phyloP scores from a whole-genome alignment of 345 rosid genomes.

The Dimocarpus longan region DNA sequence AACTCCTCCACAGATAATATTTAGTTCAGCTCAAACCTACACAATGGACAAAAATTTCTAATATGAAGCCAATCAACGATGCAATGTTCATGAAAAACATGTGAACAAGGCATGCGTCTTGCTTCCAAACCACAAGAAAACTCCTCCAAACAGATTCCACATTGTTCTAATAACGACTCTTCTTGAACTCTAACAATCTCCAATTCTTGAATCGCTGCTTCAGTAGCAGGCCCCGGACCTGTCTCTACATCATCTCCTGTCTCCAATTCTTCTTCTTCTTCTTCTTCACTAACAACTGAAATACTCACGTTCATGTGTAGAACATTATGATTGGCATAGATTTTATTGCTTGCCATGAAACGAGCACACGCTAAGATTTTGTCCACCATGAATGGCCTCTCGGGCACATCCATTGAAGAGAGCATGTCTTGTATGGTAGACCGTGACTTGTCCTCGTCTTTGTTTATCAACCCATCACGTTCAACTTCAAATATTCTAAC shows the following conservation, averaged over 20 bases:
- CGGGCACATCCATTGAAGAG: not conserved
- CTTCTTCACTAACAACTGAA: not conserved
- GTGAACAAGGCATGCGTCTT: not conserved
- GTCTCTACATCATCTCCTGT: not conserved
- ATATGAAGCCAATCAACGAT: not conserved
- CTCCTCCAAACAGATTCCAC: not conserved
- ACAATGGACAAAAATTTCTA: not conserved
- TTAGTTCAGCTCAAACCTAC: not conserved
- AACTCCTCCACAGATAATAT: no score
- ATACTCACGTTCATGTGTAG: not conserved
- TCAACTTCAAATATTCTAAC: not conserved
- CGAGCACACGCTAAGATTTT: not conserved
- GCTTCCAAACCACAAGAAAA: not conserved
- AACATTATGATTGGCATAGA: not conserved
- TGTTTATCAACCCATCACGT: not conserved
- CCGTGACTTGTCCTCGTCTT: not conserved
- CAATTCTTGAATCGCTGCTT: not conserved
- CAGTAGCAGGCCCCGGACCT: not conserved
- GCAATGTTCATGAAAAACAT: not conserved
- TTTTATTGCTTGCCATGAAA: not conserved
- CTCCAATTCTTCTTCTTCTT: slow-evolving; percentile 70
- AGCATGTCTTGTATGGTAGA: not conserved
- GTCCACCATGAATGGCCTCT: not conserved
- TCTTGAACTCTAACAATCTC: not conserved
- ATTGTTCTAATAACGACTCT: not conserved